Conservation (phyloP, 495 filamentous ascomycete species). For the Amniculicola lignicola region DNA sequence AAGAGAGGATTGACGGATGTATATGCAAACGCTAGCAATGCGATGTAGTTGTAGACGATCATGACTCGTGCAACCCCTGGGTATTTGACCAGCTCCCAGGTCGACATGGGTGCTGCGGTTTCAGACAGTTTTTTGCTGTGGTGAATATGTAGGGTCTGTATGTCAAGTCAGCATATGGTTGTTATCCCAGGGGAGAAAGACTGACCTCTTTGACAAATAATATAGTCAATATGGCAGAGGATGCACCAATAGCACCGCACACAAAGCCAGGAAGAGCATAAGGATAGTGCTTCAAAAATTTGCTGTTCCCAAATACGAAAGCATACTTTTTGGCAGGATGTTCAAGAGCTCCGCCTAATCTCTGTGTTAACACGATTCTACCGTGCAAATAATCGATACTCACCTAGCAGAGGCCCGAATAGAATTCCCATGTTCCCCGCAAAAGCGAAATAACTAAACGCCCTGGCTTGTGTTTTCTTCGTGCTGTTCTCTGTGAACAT, state of each 20-base stretch:
- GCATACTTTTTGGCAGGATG: constrained; percentile 59
- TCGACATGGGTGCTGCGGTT: constrained; percentile 43
- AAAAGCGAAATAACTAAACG: constrained; percentile 72
- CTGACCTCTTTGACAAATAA: constrained; percentile 54
- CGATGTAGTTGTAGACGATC: constrained; percentile 57
- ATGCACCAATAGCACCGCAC: constrained; percentile 49
- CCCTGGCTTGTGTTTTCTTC: constrained; percentile 59
- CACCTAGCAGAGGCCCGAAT: constrained; percentile 60
- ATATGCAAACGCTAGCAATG: constrained; percentile 61
- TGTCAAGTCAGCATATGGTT: constrained; percentile 2
- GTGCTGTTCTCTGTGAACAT: constrained; percentile 71
- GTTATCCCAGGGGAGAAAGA: constrained; percentile 32
- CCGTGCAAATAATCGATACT: neutral
- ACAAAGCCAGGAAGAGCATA: constrained; percentile 61
- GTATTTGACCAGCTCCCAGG: constrained; percentile 53
- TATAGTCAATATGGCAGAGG: constrained; percentile 48
- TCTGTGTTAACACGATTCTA: neutral
- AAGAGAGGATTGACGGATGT: constrained; percentile 63
- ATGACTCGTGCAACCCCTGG: constrained; percentile 63
- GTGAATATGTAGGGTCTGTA: constrained; percentile 35
- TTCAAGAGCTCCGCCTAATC: constrained; percentile 54
- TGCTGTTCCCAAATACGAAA: constrained; percentile 49
- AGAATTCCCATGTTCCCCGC: constrained; percentile 66
- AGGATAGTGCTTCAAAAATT: constrained; percentile 60
- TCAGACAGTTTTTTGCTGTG: constrained; percentile 33